Evolutionary conservation across 1,284 basidiomycete genomes (phyloP).

Genomic region (Pyrrhoderma lamaoense): DNA sequence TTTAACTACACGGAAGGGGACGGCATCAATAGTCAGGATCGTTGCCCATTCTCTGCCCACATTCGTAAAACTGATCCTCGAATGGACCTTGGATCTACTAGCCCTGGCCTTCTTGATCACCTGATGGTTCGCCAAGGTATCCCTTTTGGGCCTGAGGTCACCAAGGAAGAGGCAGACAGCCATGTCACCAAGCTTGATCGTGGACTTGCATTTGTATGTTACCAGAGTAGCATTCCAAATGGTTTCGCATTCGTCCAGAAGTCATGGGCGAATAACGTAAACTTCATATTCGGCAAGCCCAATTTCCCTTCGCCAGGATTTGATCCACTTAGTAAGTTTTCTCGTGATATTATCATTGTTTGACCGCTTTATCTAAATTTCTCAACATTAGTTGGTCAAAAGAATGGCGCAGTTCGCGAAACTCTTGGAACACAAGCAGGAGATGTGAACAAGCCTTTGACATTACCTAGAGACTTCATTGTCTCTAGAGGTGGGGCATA

Average conservation of each 20-base stretch:
- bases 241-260: slow-evolving; percentile 45
- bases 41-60: slow-evolving; percentile 51
- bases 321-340: slow-evolving; percentile 24
- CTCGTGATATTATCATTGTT: background rate
- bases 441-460: slow-evolving; percentile 24
- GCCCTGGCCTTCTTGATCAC: slow-evolving; percentile 15
- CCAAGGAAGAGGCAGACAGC: slow-evolving; percentile 28
- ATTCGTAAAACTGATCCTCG: slow-evolving; percentile 50
- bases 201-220: slow-evolving; percentile 43
- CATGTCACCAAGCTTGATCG: slow-evolving; percentile 37
- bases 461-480: slow-evolving; percentile 27
- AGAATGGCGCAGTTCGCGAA: slow-evolving; percentile 25
- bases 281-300: slow-evolving; percentile 23
- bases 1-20: slow-evolving; percentile 33
- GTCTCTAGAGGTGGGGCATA: slow-evolving; percentile 36
- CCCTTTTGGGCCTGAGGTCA: slow-evolving; percentile 42
- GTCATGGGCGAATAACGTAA: slow-evolving; percentile 27
- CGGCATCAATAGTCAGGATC: slow-evolving; percentile 31
- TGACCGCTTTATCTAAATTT: background rate
- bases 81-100: slow-evolving; percentile 29
- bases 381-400: slow-evolving; percentile 38
- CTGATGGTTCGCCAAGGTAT: slow-evolving; percentile 40
- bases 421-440: slow-evolving; percentile 37
- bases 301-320: slow-evolving; percentile 22
- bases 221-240: slow-evolving; percentile 38